phyloP scores from a whole-genome alignment of 1,284 basidiomycete species.

The Trichosporon sp. region DNA sequence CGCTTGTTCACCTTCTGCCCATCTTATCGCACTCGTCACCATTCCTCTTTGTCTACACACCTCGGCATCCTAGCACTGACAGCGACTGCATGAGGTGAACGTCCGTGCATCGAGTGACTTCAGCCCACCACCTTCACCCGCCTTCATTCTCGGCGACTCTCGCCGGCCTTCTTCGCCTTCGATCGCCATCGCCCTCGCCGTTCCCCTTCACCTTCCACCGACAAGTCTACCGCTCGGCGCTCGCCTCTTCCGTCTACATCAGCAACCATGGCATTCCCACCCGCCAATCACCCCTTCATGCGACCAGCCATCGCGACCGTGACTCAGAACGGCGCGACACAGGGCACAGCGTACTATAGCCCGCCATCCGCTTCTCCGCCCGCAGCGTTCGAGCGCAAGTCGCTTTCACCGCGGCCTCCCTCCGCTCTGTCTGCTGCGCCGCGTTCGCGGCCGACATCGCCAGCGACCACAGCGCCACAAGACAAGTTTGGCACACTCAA shows the following conservation, averaged over 20 bases:
- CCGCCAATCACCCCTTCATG: constrained; percentile 18
- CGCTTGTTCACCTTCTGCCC: not conserved
- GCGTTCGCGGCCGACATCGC: not conserved
- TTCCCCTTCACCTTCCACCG: not conserved
- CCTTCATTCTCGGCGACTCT: not conserved
- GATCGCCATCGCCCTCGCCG: too few species aligned
- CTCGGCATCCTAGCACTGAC: not conserved
- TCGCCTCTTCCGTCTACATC: not conserved
- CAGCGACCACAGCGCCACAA: not conserved
- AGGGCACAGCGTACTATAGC: not conserved
- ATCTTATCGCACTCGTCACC: not conserved
- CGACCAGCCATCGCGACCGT: constrained; percentile 10
- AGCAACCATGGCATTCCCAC: constrained; percentile 12
- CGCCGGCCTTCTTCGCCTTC: not conserved
- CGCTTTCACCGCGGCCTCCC: not conserved
- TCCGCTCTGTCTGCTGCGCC: not conserved
- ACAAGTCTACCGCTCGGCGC: too few species aligned
- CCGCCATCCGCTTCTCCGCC: constrained; percentile 5
- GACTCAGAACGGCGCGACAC: not conserved
- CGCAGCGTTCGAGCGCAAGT: not conserved
- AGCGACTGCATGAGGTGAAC: not conserved
- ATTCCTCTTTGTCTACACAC: not conserved
- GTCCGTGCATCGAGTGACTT: not conserved
- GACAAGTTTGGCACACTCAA: not conserved
- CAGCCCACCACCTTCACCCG: not conserved